A percentile compares a stretch with the other conserved stretches of the same genome.
These are phyloP conservation scores for Casuarina cunninghamiana DNA, from an alignment of 306 rosid genomes.

Conservation along the genomic window DNA sequence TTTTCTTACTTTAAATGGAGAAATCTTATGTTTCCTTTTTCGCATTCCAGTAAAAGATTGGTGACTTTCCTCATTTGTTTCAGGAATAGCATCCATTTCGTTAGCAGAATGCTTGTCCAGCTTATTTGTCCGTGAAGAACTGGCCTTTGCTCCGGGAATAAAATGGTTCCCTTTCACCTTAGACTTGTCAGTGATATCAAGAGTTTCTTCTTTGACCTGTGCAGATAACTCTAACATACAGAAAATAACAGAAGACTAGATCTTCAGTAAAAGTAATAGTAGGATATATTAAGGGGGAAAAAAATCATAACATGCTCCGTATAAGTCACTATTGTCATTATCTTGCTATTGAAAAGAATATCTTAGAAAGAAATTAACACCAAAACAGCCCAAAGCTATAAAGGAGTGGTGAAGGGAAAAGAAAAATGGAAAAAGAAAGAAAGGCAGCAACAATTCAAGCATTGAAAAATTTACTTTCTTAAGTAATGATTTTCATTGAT, in stretches of 20 bases:
- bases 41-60: constrained; percentile 46
- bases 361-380: neutral
- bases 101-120: constrained; percentile 38
- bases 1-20: constrained; percentile 52
- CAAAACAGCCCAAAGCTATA: neutral
- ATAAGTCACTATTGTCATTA: neutral
- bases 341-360: neutral
- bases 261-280: constrained; percentile 11
- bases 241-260: constrained; percentile 26
- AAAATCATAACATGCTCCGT: neutral
- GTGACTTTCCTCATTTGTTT: constrained; percentile 42
- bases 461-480: neutral
- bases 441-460: neutral
- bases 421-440: neutral
- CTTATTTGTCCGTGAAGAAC: constrained; percentile 39
- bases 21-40: constrained; percentile 60
- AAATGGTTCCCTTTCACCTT: constrained; percentile 48
- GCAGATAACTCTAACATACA: constrained; percentile 59
- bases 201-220: constrained; percentile 48
- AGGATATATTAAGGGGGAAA: neutral
- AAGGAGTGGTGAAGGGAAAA: neutral
- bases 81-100: constrained; percentile 39
- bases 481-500: neutral
- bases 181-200: constrained; percentile 40
- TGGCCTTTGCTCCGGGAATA: constrained; percentile 39